These are phyloP conservation scores for Ophiostoma ips DNA, from an alignment of 2,329 filamentous ascomycete species.

Conservation along the genomic window DNA sequence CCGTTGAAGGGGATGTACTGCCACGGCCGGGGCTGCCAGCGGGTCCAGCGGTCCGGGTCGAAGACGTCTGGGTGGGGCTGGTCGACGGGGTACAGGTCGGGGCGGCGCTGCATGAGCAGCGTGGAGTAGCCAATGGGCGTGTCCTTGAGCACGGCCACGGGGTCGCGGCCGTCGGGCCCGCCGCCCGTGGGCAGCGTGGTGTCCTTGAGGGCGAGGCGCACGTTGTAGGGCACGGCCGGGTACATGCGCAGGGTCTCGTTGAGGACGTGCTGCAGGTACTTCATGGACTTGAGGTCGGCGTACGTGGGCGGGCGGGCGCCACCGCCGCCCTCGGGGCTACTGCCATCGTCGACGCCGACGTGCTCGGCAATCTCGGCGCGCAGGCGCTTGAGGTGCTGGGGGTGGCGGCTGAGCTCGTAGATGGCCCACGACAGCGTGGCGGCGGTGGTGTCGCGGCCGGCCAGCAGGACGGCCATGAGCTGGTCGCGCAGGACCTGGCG, in stretches of 20 bases:
- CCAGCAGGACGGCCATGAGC: slow-evolving; percentile 67
- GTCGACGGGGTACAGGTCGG: slow-evolving; percentile 42
- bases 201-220: slow-evolving; percentile 56
- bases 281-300: slow-evolving; percentile 73
- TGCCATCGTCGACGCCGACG: slow-evolving; percentile 38
- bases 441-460: slow-evolving; percentile 79
- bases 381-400: slow-evolving; percentile 51
- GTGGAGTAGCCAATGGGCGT: slow-evolving; percentile 53
- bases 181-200: slow-evolving; percentile 63
- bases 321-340: background rate
- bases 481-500: slow-evolving; percentile 67
- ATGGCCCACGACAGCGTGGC: slow-evolving; percentile 67
- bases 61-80: slow-evolving; percentile 37
- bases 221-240: slow-evolving; percentile 67
- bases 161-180: slow-evolving; percentile 45
- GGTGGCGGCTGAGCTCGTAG: slow-evolving; percentile 66
- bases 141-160: slow-evolving; percentile 52
- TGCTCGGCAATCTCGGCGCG: slow-evolving; percentile 55
- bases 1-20: slow-evolving; percentile 65
- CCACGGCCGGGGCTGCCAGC: slow-evolving; percentile 52
- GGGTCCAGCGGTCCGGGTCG: slow-evolving; percentile 52
- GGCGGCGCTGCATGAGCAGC: slow-evolving; percentile 58
- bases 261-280: slow-evolving; percentile 60
- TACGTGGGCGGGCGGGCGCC: slow-evolving; percentile 47
- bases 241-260: slow-evolving; percentile 69